phyloP scores from a whole-genome alignment of 2,329 filamentous ascomycete genomes.

The Reticulascus tulasneorum region DNA sequence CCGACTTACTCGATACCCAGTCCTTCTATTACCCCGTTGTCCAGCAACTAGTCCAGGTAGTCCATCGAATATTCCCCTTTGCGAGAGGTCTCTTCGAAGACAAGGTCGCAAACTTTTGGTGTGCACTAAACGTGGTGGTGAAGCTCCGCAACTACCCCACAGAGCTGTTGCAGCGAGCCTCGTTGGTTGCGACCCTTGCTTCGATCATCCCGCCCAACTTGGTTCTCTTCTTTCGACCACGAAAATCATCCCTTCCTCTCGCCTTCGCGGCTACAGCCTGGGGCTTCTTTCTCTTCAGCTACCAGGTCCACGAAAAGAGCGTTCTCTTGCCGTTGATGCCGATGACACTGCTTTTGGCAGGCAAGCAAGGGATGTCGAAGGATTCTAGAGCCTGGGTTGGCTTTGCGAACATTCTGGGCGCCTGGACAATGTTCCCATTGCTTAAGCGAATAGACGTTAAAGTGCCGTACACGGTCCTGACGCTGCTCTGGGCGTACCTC shows the following conservation, averaged over 20 bases:
- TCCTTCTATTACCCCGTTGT: conserved; percentile 71
- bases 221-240: conserved; percentile 74
- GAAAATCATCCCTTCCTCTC: conserved; percentile 71
- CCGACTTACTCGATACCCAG: conserved; percentile 55
- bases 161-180: conserved; percentile 68
- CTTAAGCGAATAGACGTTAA: conserved; percentile 78
- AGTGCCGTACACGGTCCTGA: conserved; percentile 81
- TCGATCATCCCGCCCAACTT: conserved; percentile 77
- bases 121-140: conserved; percentile 80
- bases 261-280: conserved; percentile 82
- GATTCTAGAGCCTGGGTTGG: conserved; percentile 84
- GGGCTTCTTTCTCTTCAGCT: conserved; percentile 97
- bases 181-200: conserved; percentile 68
- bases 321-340: conserved; percentile 87
- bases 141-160: conserved; percentile 77
- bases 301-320: conserved; percentile 98
- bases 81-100: conserved; percentile 95
- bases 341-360: conserved; percentile 83
- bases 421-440: conserved; percentile 92
- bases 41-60: conserved; percentile 75
- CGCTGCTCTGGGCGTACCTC: conserved; percentile 85
- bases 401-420: conserved; percentile 86
- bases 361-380: conserved; percentile 71
- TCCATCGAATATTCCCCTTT: conserved; percentile 95
- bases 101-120: conserved; percentile 99